Conservation (phyloP, 1,284 basidiomycete species). For the Ceratobasidium sp. region DNA sequence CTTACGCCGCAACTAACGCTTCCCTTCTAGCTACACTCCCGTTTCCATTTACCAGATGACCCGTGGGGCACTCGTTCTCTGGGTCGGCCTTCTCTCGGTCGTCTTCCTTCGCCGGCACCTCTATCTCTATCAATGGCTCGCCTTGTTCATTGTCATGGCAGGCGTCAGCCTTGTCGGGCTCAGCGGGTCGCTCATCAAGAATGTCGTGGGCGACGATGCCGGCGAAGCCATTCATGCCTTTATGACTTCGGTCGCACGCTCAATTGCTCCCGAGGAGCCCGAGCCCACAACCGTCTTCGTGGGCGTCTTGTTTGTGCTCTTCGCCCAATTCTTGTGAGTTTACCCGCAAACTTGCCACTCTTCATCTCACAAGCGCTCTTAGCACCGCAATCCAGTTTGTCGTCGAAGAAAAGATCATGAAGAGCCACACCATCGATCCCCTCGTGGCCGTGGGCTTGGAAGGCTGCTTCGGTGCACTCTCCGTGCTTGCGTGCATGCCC, state of each 20-base stretch:
- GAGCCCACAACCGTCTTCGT: slow-evolving; percentile 47
- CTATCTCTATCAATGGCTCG: slow-evolving; percentile 88
- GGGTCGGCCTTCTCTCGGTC: slow-evolving; percentile 92
- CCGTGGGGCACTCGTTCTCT: slow-evolving; percentile 90
- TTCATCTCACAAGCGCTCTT: neutral
- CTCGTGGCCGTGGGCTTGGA: slow-evolving; percentile 94
- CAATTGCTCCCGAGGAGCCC: slow-evolving; percentile 41
- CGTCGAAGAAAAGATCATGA: slow-evolving; percentile 95
- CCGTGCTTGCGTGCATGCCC: slow-evolving; percentile 76
- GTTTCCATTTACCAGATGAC: slow-evolving; percentile 94
- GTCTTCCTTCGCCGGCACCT: slow-evolving; percentile 85
- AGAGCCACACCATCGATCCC: slow-evolving; percentile 85
- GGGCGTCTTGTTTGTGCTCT: slow-evolving; percentile 87
- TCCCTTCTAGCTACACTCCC: slow-evolving; percentile 69
- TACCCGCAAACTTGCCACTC: slow-evolving; percentile 38
- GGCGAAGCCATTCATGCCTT: slow-evolving; percentile 47
- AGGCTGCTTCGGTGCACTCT: slow-evolving; percentile 87
- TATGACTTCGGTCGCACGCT: slow-evolving; percentile 35
- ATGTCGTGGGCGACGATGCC: slow-evolving; percentile 53
- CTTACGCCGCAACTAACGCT: slow-evolving; percentile 19
- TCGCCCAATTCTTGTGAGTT: slow-evolving; percentile 95
- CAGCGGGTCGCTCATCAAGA: slow-evolving; percentile 86
- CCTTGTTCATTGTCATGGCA: slow-evolving; percentile 86
- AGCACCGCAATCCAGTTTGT: slow-evolving; percentile 92
- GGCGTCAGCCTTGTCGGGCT: slow-evolving; percentile 93